Base-by-base conservation (phyloP, 169 alveolate genomes). In the Sarcocystis neurona region DNA sequence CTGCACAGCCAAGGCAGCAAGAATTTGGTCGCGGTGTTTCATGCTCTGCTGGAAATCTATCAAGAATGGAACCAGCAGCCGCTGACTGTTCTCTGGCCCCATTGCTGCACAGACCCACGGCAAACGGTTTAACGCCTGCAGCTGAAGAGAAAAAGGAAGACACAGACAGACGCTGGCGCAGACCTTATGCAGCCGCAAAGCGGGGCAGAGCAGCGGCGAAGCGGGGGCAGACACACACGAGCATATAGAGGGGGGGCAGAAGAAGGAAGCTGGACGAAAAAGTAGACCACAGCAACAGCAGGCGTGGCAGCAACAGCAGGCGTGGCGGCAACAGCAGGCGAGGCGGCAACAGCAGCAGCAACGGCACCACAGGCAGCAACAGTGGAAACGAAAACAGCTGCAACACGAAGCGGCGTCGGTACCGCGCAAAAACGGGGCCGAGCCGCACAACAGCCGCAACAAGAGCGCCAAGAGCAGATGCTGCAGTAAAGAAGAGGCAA, bases 51-150 rank as follows among this genome's bases (percentile, higher is more conserved):
- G 90, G 77, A 58, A 66, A 18, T 44, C 37, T 50, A 46, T 30
- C 34, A 85, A 78, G 50, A 85, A 63, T 32, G 90, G 90, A 39
- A 85, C 47, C 63, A 85, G 90, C 60, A 72, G 85, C 44, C 0
- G 37, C 47, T 85, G 85, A 0, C 85, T 72, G 32, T 50, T 44
- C 53, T 53, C 8, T 0, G 90, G 66, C 53, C 90, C 90, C 63
- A 85, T 41, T 23, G 68, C 90, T 15, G 60, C 46, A 48, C 85
- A 85, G 6, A 85, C n/a, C 79, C 60, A 50, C 27, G 77, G 47
- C 43, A 85, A 77, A 23, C 90, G 90, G 37, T 37, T n/a, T 8
- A 85, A 34, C 15, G 90, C 90, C 58, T 43, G 53, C 8, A 58
- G 78, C 88, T 80, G 77, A 5, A 39, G n/a, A n/a, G n/a, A n/a